These are phyloP conservation scores for Excoecaria agallocha DNA, from an alignment of 345 rosid species.

Conservation along the genomic window DNA sequence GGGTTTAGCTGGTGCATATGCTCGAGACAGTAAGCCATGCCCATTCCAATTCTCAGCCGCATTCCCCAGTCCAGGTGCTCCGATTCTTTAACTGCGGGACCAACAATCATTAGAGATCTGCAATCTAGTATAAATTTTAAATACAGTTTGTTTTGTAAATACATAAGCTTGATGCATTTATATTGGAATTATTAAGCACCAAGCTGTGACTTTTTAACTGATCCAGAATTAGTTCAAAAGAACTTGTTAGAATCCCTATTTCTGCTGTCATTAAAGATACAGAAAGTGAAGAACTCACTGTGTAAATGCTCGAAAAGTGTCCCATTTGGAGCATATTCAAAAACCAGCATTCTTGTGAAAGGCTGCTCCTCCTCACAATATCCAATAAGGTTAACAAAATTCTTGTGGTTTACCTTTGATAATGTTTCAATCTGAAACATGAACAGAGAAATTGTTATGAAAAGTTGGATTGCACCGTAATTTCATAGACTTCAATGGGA, in stretches of 20 bases:
- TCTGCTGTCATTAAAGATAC: not conserved
- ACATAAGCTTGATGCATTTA: not conserved
- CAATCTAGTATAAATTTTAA: not conserved
- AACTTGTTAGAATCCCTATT: not conserved
- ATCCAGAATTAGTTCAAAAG: too few species aligned
- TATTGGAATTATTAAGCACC: not conserved
- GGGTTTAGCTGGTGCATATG: conserved; percentile 85
- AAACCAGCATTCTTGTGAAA: conserved; percentile 86
- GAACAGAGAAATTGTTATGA: conserved; percentile 11
- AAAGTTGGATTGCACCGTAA: conserved; percentile 4
- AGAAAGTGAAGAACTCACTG: conserved; percentile 43
- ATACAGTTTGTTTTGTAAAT: not conserved
- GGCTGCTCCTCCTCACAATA: conserved; percentile 82
- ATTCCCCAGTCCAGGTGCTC: conserved; percentile 90
- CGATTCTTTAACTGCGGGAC: conserved; percentile 64
- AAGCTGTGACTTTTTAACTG: not conserved
- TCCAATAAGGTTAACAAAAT: conserved; percentile 83
- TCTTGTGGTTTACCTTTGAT: conserved; percentile 86
- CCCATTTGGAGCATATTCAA: conserved; percentile 97
- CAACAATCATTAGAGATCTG: not conserved
- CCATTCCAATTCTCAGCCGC: conserved; percentile 77
- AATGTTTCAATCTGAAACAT: conserved; percentile 67
- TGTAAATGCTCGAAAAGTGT: conserved; percentile 91
- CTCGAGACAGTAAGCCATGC: conserved; percentile 87
- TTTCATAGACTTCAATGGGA: conserved; percentile 1